Evolutionary conservation across 2,329 filamentous ascomycete genomes (phyloP).

Genomic region (Cladosporium colombiae): DNA sequence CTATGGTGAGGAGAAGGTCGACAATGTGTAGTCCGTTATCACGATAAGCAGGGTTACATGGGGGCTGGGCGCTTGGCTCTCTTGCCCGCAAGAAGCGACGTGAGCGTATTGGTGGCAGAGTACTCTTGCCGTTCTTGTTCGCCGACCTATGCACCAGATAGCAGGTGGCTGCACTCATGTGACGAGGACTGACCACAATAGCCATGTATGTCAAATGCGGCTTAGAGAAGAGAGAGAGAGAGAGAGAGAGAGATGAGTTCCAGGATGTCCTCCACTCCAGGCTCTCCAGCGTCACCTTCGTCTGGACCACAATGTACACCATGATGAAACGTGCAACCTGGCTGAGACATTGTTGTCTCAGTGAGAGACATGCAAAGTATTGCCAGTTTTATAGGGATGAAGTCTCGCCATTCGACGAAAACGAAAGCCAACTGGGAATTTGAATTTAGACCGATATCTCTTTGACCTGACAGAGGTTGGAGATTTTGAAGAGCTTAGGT

Average conservation of each 20-base stretch:
- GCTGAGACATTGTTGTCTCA: conserved; percentile 18
- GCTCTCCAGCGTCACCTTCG: no score
- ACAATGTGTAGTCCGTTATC: conserved; percentile 3
- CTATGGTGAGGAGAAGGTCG: conserved; percentile 14
- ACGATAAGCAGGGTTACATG: conserved; percentile 17
- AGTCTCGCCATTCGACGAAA: background rate
- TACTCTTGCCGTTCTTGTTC: background rate
- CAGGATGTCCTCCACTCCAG: no score
- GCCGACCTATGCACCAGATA: conserved; percentile 7
- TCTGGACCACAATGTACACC: background rate
- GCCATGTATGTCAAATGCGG: background rate
- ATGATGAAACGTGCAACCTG: background rate
- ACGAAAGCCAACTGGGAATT: background rate
- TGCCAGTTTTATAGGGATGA: background rate
- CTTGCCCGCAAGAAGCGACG: conserved; percentile 9
- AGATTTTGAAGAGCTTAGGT: background rate
- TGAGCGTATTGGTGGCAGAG: conserved; percentile 14
- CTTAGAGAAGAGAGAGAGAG: background rate
- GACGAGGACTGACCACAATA: background rate
- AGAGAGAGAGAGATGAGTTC: background rate
- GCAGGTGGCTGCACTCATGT: background rate
- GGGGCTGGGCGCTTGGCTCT: conserved; percentile 12
- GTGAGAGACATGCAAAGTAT: conserved; percentile 5
- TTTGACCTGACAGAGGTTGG: background rate
- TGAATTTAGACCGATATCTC: background rate